A percentile compares a stretch with the other conserved stretches of the same genome.
phyloP scores from a whole-genome alignment of 768 basidiomycete genomes.

The Hericium alpestre region DNA sequence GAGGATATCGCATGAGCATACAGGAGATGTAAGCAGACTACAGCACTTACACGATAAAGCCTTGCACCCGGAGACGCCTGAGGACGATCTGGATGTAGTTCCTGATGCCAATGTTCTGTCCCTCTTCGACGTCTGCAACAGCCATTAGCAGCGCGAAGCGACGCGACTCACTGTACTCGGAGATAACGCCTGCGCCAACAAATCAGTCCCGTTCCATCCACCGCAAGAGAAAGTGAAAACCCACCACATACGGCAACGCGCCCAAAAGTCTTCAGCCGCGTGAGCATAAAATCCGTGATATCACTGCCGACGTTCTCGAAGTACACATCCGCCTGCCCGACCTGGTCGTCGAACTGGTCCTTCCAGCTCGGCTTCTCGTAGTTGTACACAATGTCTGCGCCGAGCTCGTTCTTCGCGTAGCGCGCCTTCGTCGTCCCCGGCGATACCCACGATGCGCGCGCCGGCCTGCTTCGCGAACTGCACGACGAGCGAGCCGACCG shows the following conservation, averaged over 20 bases:
- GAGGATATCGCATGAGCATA: neutral
- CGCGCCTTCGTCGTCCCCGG: slow-evolving; percentile 75
- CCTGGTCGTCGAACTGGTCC: too few species aligned
- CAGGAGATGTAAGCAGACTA: neutral
- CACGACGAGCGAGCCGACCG: slow-evolving; percentile 76
- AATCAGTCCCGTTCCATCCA: neutral
- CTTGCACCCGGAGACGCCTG: slow-evolving; percentile 70
- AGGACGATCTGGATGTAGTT: slow-evolving; percentile 61
- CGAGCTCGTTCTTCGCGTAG: slow-evolving; percentile 73
- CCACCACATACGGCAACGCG: slow-evolving; percentile 77
- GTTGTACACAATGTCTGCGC: too few species aligned
- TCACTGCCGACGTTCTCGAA: too few species aligned
- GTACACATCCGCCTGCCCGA: too few species aligned
- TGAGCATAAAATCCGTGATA: slow-evolving; percentile 74
- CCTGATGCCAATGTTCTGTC: slow-evolving; percentile 57
- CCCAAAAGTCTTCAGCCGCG: slow-evolving; percentile 65
- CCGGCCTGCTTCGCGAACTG: slow-evolving; percentile 74
- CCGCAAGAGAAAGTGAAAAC: neutral
- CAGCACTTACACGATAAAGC: slow-evolving; percentile 63
- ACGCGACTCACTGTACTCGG: too few species aligned
- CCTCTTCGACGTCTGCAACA: slow-evolving; percentile 26
- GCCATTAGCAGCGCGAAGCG: neutral
- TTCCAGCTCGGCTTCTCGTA: too few species aligned
- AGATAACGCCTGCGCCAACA: too few species aligned
- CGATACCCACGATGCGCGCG: slow-evolving; percentile 80